Base-by-base conservation (phyloP, 1,139 yeast species). In the Lizanozyma gosingica region DNA sequence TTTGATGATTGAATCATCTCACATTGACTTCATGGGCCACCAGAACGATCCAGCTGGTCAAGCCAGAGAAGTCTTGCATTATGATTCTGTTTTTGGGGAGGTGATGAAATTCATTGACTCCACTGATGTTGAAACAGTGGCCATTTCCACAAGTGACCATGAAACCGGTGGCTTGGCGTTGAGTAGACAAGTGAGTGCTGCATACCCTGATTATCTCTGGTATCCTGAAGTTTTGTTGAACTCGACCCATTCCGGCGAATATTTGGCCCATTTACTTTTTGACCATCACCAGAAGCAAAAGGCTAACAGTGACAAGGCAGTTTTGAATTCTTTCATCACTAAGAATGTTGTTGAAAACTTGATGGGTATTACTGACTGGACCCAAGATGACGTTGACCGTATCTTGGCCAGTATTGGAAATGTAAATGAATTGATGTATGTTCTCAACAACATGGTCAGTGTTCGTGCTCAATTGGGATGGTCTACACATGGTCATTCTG, bases 11-110 rank as follows among this genome's bases (percentile, higher is more conserved):
- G 96, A 87, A 64, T 95, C 95, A 6, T 83, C 94, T 14, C 71
- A 95, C 57, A 86, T 87, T 51, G 96, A 87, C 59, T 95, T 87
- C 57, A 94, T 95, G 3, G 95, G 95, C 34, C 96, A 87, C 57
- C 77, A 74, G 48, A 87, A 87, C 54, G 95, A 87, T 56, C 88
- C 95, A 11, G 86, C 87, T 11, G 92, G 94, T 9, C 95, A 85
- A 60, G 88, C 80, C 8, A 68, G 82, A 47, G 94, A 83, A 55
- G 84, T 82, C 2, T 59, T 83, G 45, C 88, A 86, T 2, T 87
- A 77, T 55, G 94, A 84, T 56, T 78, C 73, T 41, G 87, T 94
- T 3, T 83, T 83, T 59, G 58, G 72, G 47, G 80, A 83, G 4
- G 94, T 81, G 2, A 56, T 75, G 40, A 76, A 83, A 36, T 85